Percentiles rank a stretch among this genome's conserved stretches.
Evolutionary conservation across 768 basidiomycete genomes (phyloP).

Genomic region (Lepiota brunneoincarnata): DNA sequence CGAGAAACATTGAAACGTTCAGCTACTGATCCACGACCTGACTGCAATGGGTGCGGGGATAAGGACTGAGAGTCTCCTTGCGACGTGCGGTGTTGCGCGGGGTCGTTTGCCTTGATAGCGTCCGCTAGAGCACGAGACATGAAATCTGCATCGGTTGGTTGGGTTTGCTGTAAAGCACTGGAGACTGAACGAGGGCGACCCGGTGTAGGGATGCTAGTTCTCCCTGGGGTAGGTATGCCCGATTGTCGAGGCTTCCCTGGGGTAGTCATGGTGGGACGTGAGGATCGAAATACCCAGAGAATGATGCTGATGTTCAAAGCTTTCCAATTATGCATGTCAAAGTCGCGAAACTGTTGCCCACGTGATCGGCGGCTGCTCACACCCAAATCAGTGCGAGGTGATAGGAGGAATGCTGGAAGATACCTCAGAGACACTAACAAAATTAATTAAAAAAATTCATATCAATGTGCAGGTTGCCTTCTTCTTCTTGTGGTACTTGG

Average conservation of each 20-base stretch:
- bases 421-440: too few relatives aligned
- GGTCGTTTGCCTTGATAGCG: conserved; percentile 79
- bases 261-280: conserved; percentile 29
- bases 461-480: too few relatives aligned
- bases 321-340: conserved; percentile 1
- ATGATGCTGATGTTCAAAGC: conserved; percentile 4
- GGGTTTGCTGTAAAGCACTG: conserved; percentile 35
- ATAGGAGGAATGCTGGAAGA: too few relatives aligned
- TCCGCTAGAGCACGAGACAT: conserved; percentile 75
- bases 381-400: too few relatives aligned
- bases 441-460: too few relatives aligned
- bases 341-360: conserved; percentile 7
- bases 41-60: conserved; percentile 45
- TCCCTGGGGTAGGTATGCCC: conserved; percentile 38
- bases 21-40: conserved; percentile 48
- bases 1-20: conserved; percentile 35
- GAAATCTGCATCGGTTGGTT: conserved; percentile 47
- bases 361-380: not conserved
- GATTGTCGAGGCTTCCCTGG: conserved; percentile 42
- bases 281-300: not conserved
- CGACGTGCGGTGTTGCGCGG: conserved; percentile 60
- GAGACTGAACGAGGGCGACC: conserved; percentile 71
- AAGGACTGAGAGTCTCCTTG: conserved; percentile 30
- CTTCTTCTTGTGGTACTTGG: too few relatives aligned
- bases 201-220: conserved; percentile 61